Percentiles rank a stretch among this genome's conserved stretches.
Conservation (phyloP, 2,329 filamentous ascomycete species). For the Lecanicillium sp. region DNA sequence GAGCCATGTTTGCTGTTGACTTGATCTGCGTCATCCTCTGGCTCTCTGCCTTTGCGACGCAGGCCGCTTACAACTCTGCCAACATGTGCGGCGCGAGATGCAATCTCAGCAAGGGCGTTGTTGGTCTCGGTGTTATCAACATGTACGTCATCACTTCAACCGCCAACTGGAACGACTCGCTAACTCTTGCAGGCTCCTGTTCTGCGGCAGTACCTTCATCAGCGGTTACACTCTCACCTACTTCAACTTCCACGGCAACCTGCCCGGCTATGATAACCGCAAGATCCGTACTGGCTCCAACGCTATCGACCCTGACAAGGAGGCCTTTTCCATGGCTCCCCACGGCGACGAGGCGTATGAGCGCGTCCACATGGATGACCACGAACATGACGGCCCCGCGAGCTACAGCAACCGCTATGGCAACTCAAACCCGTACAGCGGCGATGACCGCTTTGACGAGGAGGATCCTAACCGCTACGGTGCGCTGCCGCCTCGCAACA, state of each 20-base stretch:
- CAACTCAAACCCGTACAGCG: constrained; percentile 32
- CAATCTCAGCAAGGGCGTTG: constrained; percentile 55
- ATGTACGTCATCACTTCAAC: constrained; percentile 41
- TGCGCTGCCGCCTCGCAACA: constrained; percentile 29
- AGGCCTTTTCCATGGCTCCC: constrained; percentile 62
- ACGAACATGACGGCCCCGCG: constrained; percentile 37
- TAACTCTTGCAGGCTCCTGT: constrained; percentile 44
- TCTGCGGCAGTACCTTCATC: constrained; percentile 45
- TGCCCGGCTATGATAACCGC: constrained; percentile 55
- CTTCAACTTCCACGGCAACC: constrained; percentile 54
- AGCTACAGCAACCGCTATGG: constrained; percentile 31
- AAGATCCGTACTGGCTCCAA: constrained; percentile 33
- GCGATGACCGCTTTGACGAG: constrained; percentile 28
- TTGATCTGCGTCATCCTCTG: constrained; percentile 54
- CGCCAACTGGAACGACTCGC: constrained; percentile 4
- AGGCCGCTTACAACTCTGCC: constrained; percentile 57
- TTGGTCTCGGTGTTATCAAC: constrained; percentile 56
- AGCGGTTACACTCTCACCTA: constrained; percentile 56
- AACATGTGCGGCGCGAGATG: constrained; percentile 51
- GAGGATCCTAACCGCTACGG: constrained; percentile 36
- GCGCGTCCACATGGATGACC: constrained; percentile 52
- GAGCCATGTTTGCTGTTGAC: constrained; percentile 55
- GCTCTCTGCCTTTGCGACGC: constrained; percentile 61
- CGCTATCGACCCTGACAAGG: constrained; percentile 63
- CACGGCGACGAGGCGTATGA: constrained; percentile 62